Conservation (phyloP, 1,284 basidiomycete genomes). For the Tylopilus microsporus region DNA sequence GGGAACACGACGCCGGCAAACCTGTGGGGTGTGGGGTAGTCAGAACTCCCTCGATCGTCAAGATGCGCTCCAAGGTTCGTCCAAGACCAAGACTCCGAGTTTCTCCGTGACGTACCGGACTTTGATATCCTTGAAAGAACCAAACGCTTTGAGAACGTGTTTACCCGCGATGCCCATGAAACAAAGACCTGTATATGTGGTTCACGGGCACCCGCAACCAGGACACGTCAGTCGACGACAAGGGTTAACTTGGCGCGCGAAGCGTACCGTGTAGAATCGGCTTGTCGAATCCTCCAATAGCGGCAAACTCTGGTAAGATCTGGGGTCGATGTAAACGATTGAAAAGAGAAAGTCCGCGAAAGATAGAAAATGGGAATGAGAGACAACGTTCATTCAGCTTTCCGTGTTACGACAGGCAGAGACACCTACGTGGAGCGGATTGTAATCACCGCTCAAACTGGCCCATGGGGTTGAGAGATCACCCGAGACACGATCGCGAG, state of each 20-base stretch:
- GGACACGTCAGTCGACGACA: background rate
- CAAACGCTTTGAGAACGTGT: constrained; percentile 85
- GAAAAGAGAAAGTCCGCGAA: background rate
- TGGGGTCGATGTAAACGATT: constrained; percentile 29
- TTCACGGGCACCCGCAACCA: background rate
- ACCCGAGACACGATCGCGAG: background rate
- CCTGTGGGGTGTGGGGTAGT: constrained; percentile 34
- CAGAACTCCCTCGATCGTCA: background rate
- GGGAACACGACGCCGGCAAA: constrained; percentile 92
- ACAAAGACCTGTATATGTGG: constrained; percentile 62
- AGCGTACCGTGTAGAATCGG: constrained; percentile 71
- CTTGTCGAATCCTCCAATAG: constrained; percentile 90
- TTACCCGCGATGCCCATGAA: constrained; percentile 94
- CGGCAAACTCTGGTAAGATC: constrained; percentile 92
- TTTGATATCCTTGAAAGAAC: constrained; percentile 90
- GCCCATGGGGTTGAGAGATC: constrained; percentile 2
- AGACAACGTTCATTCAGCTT: constrained; percentile 7
- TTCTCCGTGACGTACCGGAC: constrained; percentile 59
- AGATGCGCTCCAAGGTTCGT: background rate
- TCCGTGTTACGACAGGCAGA: background rate
- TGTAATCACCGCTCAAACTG: constrained; percentile 84
- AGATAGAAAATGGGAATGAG: background rate
- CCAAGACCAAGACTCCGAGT: background rate
- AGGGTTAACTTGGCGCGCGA: background rate
- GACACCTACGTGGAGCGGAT: constrained; percentile 77